A percentile compares a stretch with the other conserved stretches of the same genome.
phyloP scores from a whole-genome alignment of 305 asterid genomes.

The Rubia balearica region DNA sequence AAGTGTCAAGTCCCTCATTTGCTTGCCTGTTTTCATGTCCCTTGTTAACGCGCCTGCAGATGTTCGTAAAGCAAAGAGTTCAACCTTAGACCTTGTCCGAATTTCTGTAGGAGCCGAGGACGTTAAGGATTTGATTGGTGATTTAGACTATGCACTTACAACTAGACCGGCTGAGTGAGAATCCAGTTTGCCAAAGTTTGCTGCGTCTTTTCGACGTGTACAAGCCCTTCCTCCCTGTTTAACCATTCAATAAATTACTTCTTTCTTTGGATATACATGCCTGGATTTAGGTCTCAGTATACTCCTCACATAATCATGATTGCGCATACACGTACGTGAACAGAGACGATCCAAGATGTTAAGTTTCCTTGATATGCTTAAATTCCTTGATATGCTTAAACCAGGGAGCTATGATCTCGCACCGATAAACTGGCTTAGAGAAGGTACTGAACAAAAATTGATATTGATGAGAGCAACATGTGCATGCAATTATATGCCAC shows the following conservation, averaged over 20 bases:
- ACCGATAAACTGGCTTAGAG: background rate
- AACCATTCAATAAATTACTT: background rate
- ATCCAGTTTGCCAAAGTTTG: background rate
- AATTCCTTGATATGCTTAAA: too few species aligned
- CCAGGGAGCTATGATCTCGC: too few species aligned
- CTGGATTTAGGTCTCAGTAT: background rate
- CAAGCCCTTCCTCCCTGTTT: background rate
- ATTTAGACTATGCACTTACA: conserved; percentile 49
- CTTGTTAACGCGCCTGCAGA: conserved; percentile 74
- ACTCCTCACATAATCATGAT: too few species aligned
- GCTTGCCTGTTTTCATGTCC: conserved; percentile 90
- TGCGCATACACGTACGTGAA: too few species aligned
- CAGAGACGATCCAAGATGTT: too few species aligned
- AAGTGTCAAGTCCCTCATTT: conserved; percentile 82
- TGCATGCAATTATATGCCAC: background rate
- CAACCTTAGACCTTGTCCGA: conserved; percentile 71
- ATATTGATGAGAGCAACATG: background rate
- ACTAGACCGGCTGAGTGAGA: conserved; percentile 37
- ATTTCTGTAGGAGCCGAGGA: conserved; percentile 87
- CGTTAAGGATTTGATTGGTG: conserved; percentile 64
- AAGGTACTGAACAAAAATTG: too few species aligned
- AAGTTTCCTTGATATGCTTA: too few species aligned
- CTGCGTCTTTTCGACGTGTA: background rate
- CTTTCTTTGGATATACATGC: background rate
- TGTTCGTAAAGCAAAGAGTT: conserved; percentile 71